Evolutionary conservation across 2,329 filamentous ascomycete species (phyloP).

Genomic region (Lasiodiplodia sp.): DNA sequence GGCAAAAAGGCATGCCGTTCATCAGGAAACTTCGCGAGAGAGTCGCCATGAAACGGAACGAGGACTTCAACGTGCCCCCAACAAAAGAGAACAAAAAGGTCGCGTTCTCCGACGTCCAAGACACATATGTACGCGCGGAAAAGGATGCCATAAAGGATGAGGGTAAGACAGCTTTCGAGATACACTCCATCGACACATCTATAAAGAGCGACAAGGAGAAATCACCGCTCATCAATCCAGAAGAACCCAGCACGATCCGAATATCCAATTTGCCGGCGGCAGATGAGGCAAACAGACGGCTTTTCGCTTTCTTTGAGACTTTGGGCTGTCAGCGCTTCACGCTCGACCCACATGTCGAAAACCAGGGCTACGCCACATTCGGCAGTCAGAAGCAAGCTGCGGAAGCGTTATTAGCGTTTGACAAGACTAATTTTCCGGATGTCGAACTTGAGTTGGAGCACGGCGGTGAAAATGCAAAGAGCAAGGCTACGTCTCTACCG

Average conservation of each 20-base stretch:
- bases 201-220: too few species aligned
- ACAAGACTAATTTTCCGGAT: slow-evolving; percentile 33
- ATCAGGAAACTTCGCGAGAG: slow-evolving; percentile 9
- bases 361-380: slow-evolving; percentile 37
- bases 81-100: background rate
- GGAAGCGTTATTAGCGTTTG: slow-evolving; percentile 35
- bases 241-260: background rate
- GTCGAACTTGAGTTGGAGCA: slow-evolving; percentile 20
- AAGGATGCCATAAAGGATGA: too few species aligned
- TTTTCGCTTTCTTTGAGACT: background rate
- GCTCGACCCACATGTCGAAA: background rate
- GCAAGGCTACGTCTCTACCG: background rate
- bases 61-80: background rate
- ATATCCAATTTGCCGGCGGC: slow-evolving; percentile 3
- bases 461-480: background rate
- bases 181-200: background rate
- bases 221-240: too few species aligned
- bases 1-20: slow-evolving; percentile 9
- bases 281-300: background rate
- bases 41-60: background rate
- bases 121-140: background rate
- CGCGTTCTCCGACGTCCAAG: background rate
- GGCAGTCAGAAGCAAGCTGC: slow-evolving; percentile 31
- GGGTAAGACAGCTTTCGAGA: background rate
- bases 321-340: background rate